phyloP scores from a whole-genome alignment of 768 basidiomycete genomes.

The Mycena vulgaris region DNA sequence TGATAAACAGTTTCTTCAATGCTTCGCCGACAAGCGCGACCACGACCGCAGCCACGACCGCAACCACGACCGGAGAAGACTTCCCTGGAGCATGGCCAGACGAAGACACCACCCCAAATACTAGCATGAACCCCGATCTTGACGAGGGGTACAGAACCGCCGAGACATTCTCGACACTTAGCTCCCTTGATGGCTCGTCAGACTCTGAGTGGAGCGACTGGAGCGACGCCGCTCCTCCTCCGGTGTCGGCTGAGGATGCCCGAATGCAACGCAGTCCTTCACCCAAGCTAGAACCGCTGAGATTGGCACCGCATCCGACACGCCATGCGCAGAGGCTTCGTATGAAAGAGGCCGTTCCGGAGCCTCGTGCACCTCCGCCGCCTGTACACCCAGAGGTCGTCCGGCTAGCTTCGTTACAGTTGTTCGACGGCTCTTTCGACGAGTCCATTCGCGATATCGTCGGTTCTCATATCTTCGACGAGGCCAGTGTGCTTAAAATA shows the following conservation, averaged over 20 bases:
- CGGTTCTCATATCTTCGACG: constrained; percentile 50
- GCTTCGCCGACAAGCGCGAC: background rate
- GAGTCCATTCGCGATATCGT: constrained; percentile 53
- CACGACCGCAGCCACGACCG: too few relatives aligned
- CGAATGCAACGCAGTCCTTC: constrained; percentile 49
- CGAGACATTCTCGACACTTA: constrained; percentile 62
- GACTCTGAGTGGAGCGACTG: constrained; percentile 53
- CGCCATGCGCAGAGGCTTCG: constrained; percentile 10
- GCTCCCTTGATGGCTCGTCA: constrained; percentile 59
- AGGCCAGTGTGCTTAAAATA: constrained; percentile 48
- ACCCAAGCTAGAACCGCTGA: constrained; percentile 44
- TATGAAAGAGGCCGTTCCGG: background rate
- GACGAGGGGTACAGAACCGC: constrained; percentile 50
- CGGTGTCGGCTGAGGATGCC: constrained; percentile 45
- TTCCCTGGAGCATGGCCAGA: constrained; percentile 37
- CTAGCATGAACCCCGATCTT: constrained; percentile 8
- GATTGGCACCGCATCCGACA: constrained; percentile 31
- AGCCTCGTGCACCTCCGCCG: constrained; percentile 30
- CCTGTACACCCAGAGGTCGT: constrained; percentile 47
- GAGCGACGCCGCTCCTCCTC: constrained; percentile 48
- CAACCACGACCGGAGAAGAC: background rate
- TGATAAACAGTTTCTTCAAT: constrained; percentile 24
- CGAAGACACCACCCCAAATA: constrained; percentile 8
- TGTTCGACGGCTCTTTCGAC: constrained; percentile 66
- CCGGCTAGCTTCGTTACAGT: constrained; percentile 56